Percentiles rank a stretch among this genome's conserved stretches.
Evolutionary conservation across 1,284 basidiomycete species (phyloP).

Genomic region (Flammula alnicola): DNA sequence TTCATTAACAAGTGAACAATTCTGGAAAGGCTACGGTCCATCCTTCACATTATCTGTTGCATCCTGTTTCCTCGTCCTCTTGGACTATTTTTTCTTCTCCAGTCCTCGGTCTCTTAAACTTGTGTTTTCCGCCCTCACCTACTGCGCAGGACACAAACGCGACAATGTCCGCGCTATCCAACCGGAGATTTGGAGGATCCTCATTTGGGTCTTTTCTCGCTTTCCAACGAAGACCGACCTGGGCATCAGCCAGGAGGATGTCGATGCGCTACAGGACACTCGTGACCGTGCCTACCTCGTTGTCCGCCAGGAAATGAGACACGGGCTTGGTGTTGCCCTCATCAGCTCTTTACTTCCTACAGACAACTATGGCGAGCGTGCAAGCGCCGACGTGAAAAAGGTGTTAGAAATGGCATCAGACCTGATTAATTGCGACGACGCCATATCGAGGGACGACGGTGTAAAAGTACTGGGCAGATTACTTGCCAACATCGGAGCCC

Average conservation of each 20-base stretch:
- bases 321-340: conserved; percentile 45
- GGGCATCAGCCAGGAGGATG: conserved; percentile 4
- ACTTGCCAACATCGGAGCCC: conserved; percentile 34
- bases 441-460: conserved; percentile 39
- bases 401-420: conserved; percentile 21
- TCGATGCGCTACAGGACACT: conserved; percentile 22
- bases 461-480: conserved; percentile 44
- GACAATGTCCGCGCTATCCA: conserved; percentile 41
- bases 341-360: conserved; percentile 40
- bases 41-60: conserved; percentile 44
- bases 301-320: conserved; percentile 48
- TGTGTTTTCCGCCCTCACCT: conserved; percentile 39
- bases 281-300: conserved; percentile 42
- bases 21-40: conserved; percentile 36
- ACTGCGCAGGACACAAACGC: conserved; percentile 36
- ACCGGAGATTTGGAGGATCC: conserved; percentile 53
- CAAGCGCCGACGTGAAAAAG: conserved; percentile 25
- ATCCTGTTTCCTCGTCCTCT: conserved; percentile 53
- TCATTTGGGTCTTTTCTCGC: conserved; percentile 58
- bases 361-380: conserved; percentile 12
- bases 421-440: conserved; percentile 21
- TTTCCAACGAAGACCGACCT: conserved; percentile 16
- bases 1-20: conserved; percentile 28
- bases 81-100: conserved; percentile 48
- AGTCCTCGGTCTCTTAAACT: conserved; percentile 45